Conservation (phyloP, 768 basidiomycete species). For the Cystofilobasidium bisporidii region DNA sequence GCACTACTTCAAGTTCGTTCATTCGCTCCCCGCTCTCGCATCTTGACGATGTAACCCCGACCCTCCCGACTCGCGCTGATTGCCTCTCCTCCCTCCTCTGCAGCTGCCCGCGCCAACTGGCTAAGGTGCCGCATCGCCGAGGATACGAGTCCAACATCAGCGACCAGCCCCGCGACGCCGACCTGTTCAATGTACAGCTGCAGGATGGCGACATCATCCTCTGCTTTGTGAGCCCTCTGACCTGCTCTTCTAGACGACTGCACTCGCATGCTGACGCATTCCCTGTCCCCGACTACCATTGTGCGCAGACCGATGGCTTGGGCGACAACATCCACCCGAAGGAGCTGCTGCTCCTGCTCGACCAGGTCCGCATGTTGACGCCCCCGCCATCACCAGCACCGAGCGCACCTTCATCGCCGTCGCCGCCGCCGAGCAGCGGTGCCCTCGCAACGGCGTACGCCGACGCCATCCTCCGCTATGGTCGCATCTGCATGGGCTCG, state of each 20-base stretch:
- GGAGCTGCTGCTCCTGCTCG: slow-evolving; percentile 29
- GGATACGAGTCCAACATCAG: slow-evolving; percentile 28
- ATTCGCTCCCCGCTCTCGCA: slow-evolving; percentile 13
- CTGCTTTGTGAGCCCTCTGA: slow-evolving; percentile 34
- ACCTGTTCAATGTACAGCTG: slow-evolving; percentile 32
- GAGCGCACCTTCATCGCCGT: not conserved
- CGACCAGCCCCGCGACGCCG: slow-evolving; percentile 35
- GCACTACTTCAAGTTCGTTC: slow-evolving; percentile 28
- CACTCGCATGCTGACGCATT: not conserved
- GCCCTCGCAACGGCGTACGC: slow-evolving; percentile 32
- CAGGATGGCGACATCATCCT: slow-evolving; percentile 32
- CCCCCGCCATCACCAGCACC: not conserved
- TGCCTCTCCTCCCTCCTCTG: too few species aligned
- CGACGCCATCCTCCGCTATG: slow-evolving; percentile 38
- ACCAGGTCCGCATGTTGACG: not conserved
- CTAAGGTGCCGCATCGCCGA: slow-evolving; percentile 29
- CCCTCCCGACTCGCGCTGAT: too few species aligned
- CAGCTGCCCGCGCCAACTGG: slow-evolving; percentile 33
- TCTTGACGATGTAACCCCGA: not conserved
- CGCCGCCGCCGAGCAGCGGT: not conserved
- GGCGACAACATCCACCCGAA: slow-evolving; percentile 38
- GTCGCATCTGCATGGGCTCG: slow-evolving; percentile 37
- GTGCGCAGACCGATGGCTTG: slow-evolving; percentile 38
- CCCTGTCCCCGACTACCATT: not conserved
- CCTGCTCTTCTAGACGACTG: too few species aligned